Evolutionary conservation across 2,329 filamentous ascomycete genomes (phyloP).

Genomic region (Xylaria sp.): DNA sequence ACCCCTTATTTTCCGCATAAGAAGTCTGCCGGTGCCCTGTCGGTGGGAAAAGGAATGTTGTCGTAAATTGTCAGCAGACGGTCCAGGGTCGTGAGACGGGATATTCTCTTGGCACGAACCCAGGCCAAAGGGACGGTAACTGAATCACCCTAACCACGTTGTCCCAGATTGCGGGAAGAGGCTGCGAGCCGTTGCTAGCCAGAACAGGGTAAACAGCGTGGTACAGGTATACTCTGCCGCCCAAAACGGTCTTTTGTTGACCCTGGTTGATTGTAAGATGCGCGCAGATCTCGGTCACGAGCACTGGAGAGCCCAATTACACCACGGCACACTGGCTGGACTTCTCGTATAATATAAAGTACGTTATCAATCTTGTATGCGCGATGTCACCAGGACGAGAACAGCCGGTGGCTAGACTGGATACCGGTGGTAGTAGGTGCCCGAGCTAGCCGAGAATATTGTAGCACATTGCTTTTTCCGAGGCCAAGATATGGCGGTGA

Average conservation of each 20-base stretch:
- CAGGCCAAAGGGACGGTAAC: conserved; percentile 49
- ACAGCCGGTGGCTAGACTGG: neutral
- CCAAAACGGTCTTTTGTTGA: neutral
- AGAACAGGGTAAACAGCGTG: conserved; percentile 21
- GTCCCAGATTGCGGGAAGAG: conserved; percentile 43
- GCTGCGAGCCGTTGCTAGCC: conserved; percentile 32
- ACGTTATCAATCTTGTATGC: neutral
- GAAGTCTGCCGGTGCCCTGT: conserved; percentile 33
- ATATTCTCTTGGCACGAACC: conserved; percentile 47
- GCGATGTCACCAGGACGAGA: conserved; percentile 10
- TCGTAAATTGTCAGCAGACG: conserved; percentile 25
- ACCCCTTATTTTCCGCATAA: conserved; percentile 40
- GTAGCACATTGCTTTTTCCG: conserved; percentile 27
- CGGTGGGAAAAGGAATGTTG: conserved; percentile 31
- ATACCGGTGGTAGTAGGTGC: conserved; percentile 9
- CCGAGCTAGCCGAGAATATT: conserved; percentile 34
- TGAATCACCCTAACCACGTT: conserved; percentile 43
- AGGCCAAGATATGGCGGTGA: conserved; percentile 34
- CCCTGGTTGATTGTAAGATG: conserved; percentile 4
- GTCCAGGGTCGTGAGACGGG: conserved; percentile 41
- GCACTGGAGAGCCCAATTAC: neutral
- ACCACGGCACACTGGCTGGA: neutral
- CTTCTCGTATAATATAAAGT: neutral
- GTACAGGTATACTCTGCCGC: conserved; percentile 2
- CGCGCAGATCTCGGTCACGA: conserved; percentile 13